Conservation (phyloP, 176 grass and related monocot species). For the Guadua angustifolia region DNA sequence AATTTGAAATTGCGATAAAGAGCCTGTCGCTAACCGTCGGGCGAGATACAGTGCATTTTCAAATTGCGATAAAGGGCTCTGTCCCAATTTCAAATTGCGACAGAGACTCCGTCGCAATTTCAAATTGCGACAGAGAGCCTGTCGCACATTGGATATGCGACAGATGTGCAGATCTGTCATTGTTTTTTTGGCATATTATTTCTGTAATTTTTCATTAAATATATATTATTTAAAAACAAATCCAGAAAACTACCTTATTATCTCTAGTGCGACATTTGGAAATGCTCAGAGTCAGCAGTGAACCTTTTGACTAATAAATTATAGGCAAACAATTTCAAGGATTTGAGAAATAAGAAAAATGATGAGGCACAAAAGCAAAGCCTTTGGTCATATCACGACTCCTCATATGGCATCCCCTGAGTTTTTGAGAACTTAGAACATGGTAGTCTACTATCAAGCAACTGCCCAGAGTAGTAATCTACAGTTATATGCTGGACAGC, state of each 20-base stretch:
- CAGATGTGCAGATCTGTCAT: no score
- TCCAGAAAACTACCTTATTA: slow-evolving; percentile 5
- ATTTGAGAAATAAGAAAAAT: neutral
- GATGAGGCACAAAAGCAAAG: neutral
- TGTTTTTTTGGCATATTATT: no score
- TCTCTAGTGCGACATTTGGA: neutral
- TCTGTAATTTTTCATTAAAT: no score
- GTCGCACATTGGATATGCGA: no score
- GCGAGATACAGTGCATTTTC: no score
- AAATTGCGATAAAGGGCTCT: no score
- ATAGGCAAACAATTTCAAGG: slow-evolving; percentile 13
- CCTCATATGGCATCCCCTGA: neutral
- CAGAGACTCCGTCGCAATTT: no score
- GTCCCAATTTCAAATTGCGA: no score
- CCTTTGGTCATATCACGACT: neutral
- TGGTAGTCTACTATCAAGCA: slow-evolving; percentile 4
- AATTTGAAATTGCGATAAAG: no score
- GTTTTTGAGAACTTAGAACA: slow-evolving; percentile 6
- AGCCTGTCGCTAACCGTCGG: no score
- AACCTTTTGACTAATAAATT: slow-evolving; percentile 4
- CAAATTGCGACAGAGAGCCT: no score
- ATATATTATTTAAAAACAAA: no score
- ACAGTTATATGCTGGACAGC: neutral
- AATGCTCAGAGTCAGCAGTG: slow-evolving; percentile 3
- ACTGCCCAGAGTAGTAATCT: neutral